Evolutionary conservation across 139 green algal species (phyloP).

Genomic region (Micractinium sp.): DNA sequence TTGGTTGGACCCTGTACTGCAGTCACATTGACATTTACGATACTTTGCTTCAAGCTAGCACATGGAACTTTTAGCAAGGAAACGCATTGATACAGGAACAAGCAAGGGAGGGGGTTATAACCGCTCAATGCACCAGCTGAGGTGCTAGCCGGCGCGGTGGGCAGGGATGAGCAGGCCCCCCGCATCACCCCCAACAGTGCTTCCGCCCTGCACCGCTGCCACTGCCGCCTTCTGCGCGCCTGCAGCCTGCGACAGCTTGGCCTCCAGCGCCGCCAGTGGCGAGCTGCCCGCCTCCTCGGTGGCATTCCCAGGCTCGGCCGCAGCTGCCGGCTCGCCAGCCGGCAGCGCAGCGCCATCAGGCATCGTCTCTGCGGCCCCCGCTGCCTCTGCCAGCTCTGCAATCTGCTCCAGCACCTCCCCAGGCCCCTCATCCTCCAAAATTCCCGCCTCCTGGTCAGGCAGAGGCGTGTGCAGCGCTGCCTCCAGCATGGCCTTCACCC

Average conservation of each 20-base stretch:
- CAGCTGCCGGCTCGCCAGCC: background rate
- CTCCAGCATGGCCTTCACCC: background rate
- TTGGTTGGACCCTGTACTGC: no score
- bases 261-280: slow-evolving; percentile 3
- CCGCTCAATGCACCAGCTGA: no score
- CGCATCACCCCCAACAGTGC: background rate
- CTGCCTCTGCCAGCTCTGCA: slow-evolving; percentile 15
- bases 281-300: background rate
- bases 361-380: background rate
- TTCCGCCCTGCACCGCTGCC: background rate
- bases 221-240: background rate
- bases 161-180: no score
- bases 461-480: slow-evolving; percentile 28
- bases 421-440: slow-evolving; percentile 5
- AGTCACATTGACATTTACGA: no score
- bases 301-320: background rate
- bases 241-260: background rate
- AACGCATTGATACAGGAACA: no score
- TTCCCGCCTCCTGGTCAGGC: background rate
- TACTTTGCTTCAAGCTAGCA: no score
- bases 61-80: no score
- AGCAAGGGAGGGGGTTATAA: no score
- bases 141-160: no score
- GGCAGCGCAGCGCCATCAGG: background rate
- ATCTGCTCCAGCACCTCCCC: background rate